These are phyloP conservation scores for Jackrogersella minutella DNA, from an alignment of 495 filamentous ascomycete species.

Conservation along the genomic window DNA sequence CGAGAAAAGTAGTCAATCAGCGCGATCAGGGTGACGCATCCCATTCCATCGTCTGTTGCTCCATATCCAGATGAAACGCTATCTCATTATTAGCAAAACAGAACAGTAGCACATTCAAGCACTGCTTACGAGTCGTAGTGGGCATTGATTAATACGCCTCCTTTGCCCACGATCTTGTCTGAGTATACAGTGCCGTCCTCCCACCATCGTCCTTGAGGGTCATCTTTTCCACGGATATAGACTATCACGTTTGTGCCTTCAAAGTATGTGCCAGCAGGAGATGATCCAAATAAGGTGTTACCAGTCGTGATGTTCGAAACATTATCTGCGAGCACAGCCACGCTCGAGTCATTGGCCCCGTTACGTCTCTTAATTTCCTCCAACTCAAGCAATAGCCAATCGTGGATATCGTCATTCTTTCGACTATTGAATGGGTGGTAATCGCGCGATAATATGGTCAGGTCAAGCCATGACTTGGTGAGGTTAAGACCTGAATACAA, in stretches of 20 bases:
- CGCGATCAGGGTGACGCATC: slow-evolving; percentile 84
- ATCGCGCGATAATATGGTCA: slow-evolving; percentile 73
- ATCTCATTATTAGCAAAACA: slow-evolving; percentile 18
- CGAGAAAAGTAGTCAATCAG: slow-evolving; percentile 88
- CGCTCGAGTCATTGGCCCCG: slow-evolving; percentile 45
- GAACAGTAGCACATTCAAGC: too few species aligned
- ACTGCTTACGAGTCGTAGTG: slow-evolving; percentile 76
- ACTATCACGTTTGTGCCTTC: slow-evolving; percentile 94
- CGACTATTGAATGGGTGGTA: slow-evolving; percentile 91
- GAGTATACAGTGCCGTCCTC: slow-evolving; percentile 49
- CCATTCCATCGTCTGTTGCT: slow-evolving; percentile 93
- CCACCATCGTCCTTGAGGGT: slow-evolving; percentile 74
- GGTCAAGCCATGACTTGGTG: slow-evolving; percentile 85
- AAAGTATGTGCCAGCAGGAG: slow-evolving; percentile 70
- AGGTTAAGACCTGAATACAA: slow-evolving; percentile 72
- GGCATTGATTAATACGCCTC: slow-evolving; percentile 89
- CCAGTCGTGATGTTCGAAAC: slow-evolving; percentile 75
- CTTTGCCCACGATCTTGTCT: slow-evolving; percentile 63
- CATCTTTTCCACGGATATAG: slow-evolving; percentile 83
- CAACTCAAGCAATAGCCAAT: slow-evolving; percentile 78
- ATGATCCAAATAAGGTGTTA: slow-evolving; percentile 31
- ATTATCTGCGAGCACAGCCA: slow-evolving; percentile 80
- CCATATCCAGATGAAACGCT: slow-evolving; percentile 89
- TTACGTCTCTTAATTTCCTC: slow-evolving; percentile 70
- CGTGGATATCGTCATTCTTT: slow-evolving; percentile 79